These are phyloP conservation scores for Helichrysum umbraculigerum DNA, from an alignment of 129 eudicot species.

Conservation along the genomic window DNA sequence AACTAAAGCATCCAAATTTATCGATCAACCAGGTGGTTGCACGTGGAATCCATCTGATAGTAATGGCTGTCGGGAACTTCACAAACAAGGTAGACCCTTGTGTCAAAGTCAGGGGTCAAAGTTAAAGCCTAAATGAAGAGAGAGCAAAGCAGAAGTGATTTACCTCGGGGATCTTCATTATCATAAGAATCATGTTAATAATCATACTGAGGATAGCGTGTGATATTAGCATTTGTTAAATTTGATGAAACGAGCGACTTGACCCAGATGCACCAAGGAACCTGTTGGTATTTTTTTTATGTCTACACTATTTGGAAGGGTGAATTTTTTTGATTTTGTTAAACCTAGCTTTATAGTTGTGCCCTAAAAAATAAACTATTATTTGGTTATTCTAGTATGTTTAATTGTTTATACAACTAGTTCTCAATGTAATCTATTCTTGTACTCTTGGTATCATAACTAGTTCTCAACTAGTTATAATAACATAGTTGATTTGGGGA, in stretches of 20 bases:
- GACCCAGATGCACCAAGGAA: not conserved
- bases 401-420: not conserved
- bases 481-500: not conserved
- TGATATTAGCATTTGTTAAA: not conserved
- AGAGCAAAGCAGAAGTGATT: slow-evolving; percentile 56
- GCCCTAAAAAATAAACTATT: not conserved
- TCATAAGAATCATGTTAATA: not conserved
- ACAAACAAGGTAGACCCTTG: slow-evolving; percentile 75
- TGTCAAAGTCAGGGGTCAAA: slow-evolving; percentile 73
- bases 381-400: not conserved
- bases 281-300: not conserved
- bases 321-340: not conserved
- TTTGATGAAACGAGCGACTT: not conserved
- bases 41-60: slow-evolving; percentile 73
- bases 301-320: not conserved
- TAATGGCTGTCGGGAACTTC: slow-evolving; percentile 93
- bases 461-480: not conserved
- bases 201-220: not conserved
- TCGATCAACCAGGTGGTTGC: slow-evolving; percentile 56
- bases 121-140: slow-evolving; percentile 83
- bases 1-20: no score
- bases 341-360: not conserved
- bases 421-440: no score
- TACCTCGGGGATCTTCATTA: slow-evolving; percentile 36
- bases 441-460: no score